A percentile compares a stretch with the other conserved stretches of the same genome.
These are phyloP conservation scores for Phytophthora multivora DNA, from an alignment of 352 stramenopile species.

Conservation along the genomic window DNA sequence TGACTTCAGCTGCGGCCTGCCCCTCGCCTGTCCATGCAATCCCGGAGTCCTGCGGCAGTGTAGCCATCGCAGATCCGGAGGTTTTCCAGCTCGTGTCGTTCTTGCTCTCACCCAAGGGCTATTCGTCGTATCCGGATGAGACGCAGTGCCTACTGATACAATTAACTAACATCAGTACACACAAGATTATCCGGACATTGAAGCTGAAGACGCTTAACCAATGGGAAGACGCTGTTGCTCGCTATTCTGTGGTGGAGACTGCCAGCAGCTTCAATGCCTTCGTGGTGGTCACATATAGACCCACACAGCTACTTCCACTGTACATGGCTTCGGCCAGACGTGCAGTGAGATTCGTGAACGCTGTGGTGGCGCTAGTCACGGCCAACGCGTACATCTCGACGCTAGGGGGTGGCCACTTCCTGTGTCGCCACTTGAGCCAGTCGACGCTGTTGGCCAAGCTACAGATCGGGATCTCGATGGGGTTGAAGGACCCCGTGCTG, in stretches of 20 bases:
- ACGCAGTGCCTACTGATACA: slow-evolving; percentile 24
- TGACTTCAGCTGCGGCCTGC: not conserved
- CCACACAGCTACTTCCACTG: slow-evolving; percentile 49
- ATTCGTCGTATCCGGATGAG: slow-evolving; percentile 27
- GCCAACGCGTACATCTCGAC: slow-evolving; percentile 88
- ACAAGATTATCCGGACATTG: not conserved
- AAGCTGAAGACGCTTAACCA: slow-evolving; percentile 13
- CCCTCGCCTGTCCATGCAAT: not conserved
- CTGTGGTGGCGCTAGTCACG: slow-evolving; percentile 74
- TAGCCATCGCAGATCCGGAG: slow-evolving; percentile 40
- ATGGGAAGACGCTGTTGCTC: slow-evolving; percentile 21
- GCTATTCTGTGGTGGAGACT: slow-evolving; percentile 25
- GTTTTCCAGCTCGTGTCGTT: slow-evolving; percentile 44
- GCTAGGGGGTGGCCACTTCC: slow-evolving; percentile 78
- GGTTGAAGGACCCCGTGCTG: slow-evolving; percentile 71
- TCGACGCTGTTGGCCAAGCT: slow-evolving; percentile 77
- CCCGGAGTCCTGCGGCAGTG: slow-evolving; percentile 13
- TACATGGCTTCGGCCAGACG: slow-evolving; percentile 69
- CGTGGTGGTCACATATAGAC: slow-evolving; percentile 56
- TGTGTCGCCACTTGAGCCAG: slow-evolving; percentile 74
- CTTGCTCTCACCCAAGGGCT: slow-evolving; percentile 30
- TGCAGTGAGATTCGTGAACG: slow-evolving; percentile 69
- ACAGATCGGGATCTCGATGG: slow-evolving; percentile 80
- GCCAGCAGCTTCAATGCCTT: not conserved
- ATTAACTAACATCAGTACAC: slow-evolving; percentile 1